phyloP scores from a whole-genome alignment of 495 filamentous ascomycete species.

The Aspergillus baeticus region DNA sequence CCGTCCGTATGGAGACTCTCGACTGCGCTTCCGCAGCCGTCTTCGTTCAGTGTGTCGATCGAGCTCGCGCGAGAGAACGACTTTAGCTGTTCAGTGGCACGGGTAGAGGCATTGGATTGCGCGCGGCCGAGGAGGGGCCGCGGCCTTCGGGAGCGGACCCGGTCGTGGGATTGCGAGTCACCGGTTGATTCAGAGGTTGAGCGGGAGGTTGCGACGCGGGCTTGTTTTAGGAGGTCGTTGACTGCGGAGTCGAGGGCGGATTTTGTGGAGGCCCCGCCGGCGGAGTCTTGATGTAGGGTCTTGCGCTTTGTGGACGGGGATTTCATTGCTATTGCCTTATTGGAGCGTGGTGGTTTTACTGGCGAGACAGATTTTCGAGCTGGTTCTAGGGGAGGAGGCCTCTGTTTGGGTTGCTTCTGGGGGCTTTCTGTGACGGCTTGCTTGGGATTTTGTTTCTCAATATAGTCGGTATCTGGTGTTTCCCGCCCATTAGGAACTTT shows the following conservation, averaged over 20 bases:
- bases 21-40: slow-evolving; percentile 47
- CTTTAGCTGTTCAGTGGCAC: slow-evolving; percentile 17
- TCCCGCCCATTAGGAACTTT: slow-evolving; percentile 14
- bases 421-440: not conserved
- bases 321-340: not conserved
- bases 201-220: slow-evolving; percentile 38
- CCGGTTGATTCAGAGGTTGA: slow-evolving; percentile 9
- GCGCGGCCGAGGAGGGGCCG: slow-evolving; percentile 52
- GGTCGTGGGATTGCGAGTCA: slow-evolving; percentile 17
- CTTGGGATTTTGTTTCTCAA: not conserved
- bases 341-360: slow-evolving; percentile 21
- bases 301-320: slow-evolving; percentile 16
- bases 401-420: not conserved
- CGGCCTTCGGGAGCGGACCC: slow-evolving; percentile 25
- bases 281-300: slow-evolving; percentile 10
- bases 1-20: slow-evolving; percentile 34
- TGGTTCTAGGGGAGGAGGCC: not conserved
- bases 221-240: slow-evolving; percentile 41
- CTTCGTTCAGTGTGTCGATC: slow-evolving; percentile 55
- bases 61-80: slow-evolving; percentile 49
- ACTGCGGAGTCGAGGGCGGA: slow-evolving; percentile 39
- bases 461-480: slow-evolving; percentile 26
- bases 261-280: slow-evolving; percentile 12
- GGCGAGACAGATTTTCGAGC: slow-evolving; percentile 26
- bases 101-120: slow-evolving; percentile 38